A percentile compares a stretch with the other conserved stretches of the same genome.
Evolutionary conservation across 768 basidiomycete species (phyloP).

Genomic region (Fomitopsis serialis): DNA sequence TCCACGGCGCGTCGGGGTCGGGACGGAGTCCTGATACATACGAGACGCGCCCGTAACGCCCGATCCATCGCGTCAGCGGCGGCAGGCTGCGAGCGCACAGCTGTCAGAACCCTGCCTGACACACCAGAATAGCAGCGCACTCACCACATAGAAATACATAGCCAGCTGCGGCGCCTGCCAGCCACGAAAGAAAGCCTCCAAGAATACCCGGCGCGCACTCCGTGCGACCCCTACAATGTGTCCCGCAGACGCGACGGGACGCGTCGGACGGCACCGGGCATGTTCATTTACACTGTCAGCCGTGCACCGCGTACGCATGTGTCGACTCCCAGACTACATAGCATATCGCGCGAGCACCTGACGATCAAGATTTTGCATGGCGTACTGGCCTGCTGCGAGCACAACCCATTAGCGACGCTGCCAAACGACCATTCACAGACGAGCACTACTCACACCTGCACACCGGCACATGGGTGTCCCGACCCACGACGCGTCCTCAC

Average conservation of each 20-base stretch:
- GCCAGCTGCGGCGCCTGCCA: neutral
- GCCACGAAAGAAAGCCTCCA: neutral
- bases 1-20: no score
- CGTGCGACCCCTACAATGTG: neutral
- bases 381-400: neutral
- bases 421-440: neutral
- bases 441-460: neutral
- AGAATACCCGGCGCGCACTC: neutral
- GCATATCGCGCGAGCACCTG: neutral
- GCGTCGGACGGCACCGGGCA: neutral
- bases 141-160: conserved; percentile 2
- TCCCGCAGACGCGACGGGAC: neutral
- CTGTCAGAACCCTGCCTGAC: neutral
- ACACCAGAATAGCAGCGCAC: neutral
- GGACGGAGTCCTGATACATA: neutral
- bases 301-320: neutral
- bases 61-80: neutral
- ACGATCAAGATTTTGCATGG: neutral
- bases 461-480: conserved; percentile 1
- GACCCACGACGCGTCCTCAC: neutral
- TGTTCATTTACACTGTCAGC: neutral
- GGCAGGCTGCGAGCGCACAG: neutral
- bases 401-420: neutral
- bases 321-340: neutral
- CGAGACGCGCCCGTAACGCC: neutral